These are phyloP conservation scores for Infundibulicybe gibba DNA, from an alignment of 768 basidiomycete species.

Conservation along the genomic window DNA sequence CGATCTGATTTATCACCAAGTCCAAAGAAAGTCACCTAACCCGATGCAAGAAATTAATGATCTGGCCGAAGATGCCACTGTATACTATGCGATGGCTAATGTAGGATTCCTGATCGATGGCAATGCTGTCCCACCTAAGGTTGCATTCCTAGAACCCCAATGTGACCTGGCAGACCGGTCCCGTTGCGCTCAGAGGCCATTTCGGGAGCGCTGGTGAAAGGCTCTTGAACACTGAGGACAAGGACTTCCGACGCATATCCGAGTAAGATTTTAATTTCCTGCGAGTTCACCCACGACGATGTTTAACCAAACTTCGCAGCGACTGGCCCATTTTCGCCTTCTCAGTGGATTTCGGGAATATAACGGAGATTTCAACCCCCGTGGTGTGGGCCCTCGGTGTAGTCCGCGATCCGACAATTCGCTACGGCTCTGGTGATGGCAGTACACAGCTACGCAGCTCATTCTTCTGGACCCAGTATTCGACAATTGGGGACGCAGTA, in stretches of 20 bases:
- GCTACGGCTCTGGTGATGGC: constrained; percentile 39
- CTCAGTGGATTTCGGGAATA: constrained; percentile 45
- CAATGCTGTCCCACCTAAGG: too few relatives aligned
- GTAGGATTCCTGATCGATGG: too few relatives aligned
- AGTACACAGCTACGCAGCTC: constrained; percentile 35
- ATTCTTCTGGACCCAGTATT: constrained; percentile 43
- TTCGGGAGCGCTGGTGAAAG: neutral
- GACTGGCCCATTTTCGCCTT: constrained; percentile 62
- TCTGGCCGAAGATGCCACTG: too few relatives aligned
- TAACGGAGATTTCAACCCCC: constrained; percentile 29
- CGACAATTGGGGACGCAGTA: constrained; percentile 28
- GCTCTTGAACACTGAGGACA: constrained; percentile 51
- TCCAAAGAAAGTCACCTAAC: too few relatives aligned
- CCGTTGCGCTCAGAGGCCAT: too few relatives aligned
- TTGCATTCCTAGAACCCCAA: too few relatives aligned
- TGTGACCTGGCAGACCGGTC: too few relatives aligned
- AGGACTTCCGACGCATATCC: constrained; percentile 49
- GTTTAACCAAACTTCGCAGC: constrained; percentile 19
- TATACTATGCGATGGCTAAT: too few relatives aligned
- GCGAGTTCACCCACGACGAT: too few relatives aligned
- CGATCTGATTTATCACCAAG: too few relatives aligned
- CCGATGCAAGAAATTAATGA: too few relatives aligned
- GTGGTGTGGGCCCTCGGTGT: constrained; percentile 46
- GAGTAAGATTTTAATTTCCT: too few relatives aligned
- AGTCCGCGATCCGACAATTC: constrained; percentile 46